Evolutionary conservation across 768 basidiomycete species (phyloP), one percentile per base, ranked within the genome.

Genomic region (Mycena galopus): DNA sequence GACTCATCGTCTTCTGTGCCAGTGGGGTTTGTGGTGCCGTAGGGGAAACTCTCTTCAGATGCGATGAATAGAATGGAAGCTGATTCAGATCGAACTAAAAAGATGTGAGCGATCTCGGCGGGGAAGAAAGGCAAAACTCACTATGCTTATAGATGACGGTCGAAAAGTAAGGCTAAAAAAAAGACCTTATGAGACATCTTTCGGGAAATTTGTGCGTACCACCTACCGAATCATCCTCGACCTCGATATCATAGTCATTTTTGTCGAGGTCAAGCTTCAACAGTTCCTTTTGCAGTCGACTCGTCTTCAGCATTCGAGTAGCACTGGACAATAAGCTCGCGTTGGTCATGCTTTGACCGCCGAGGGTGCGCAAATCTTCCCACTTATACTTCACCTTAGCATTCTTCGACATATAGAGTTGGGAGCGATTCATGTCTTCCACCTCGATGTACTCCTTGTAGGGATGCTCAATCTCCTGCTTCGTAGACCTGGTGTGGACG

Each of bases 401-500:
- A n/a, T 59, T 5, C 16, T 32, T 19, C 4, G 27, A 23, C 69
- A 71, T 64, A 0, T 59, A 2, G 4, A 44, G 23, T 4, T 17
- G 11, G 16, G 64, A 57, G 3, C 19, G 16, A 8, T 71, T 44
- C 14, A 29, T 17, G 7, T 4, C 3, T 0, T 39, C 32, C 6
- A 12, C 23, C 10, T 53, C 25, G 5, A 53, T 7, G 30, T 70
- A 70, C 25, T 70, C 66, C 44, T 70, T 64, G 56, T 64, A 64
- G 9, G 11, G 7, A 59, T 64, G 69, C 10, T 50, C 6, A 10
- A 65, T 56, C n/a, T 70, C 62, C 17, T 58, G 61, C 19, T 5
- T 30, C 25, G 42, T 50, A 0, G 53, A 70, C 62, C 25, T 16
- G 23, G 57, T 65, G 37, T 65, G 63, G 3, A 5, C 4, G 14